Evolutionary conservation across 192 early-diverging fungal species (phyloP).

Genomic region (Podila minutissima): DNA sequence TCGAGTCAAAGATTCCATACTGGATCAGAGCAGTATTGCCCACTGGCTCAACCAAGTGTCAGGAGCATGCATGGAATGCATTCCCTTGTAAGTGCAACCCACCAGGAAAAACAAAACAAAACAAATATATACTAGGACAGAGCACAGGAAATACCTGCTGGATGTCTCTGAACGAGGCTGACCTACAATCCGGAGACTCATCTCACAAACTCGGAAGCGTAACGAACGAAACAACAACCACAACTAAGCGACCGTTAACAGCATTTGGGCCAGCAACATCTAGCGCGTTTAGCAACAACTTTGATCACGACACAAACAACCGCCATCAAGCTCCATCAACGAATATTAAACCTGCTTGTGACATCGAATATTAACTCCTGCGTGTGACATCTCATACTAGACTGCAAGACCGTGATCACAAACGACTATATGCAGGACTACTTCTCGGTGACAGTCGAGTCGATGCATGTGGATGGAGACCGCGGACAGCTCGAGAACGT

Average conservation of each 20-base stretch:
- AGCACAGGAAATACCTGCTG: not conserved
- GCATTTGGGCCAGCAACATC: too few species aligned
- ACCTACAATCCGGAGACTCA: too few species aligned
- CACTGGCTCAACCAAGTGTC: slow-evolving; percentile 70
- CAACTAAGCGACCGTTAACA: too few species aligned
- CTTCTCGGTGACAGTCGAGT: slow-evolving; percentile 79
- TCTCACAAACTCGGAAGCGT: too few species aligned
- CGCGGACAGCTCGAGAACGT: slow-evolving; percentile 79
- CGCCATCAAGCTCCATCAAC: too few species aligned
- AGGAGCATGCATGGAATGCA: slow-evolving; percentile 88
- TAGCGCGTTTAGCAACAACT: too few species aligned
- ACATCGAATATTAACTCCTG: too few species aligned
- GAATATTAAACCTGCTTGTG: too few species aligned
- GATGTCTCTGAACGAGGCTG: too few species aligned
- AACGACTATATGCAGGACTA: slow-evolving; percentile 78
- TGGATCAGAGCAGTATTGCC: slow-evolving; percentile 72
- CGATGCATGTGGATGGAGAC: slow-evolving; percentile 73
- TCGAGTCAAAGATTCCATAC: slow-evolving; percentile 63
- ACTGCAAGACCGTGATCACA: slow-evolving; percentile 51
- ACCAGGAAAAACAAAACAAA: not conserved
- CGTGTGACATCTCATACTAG: not conserved
- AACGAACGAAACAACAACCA: too few species aligned
- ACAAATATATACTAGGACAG: not conserved
- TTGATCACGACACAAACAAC: too few species aligned
- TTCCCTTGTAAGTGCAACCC: slow-evolving; percentile 65